A percentile compares a stretch with the other conserved stretches of the same genome.
phyloP scores from a whole-genome alignment of 495 filamentous ascomycete genomes.

The Letharia columbiana region DNA sequence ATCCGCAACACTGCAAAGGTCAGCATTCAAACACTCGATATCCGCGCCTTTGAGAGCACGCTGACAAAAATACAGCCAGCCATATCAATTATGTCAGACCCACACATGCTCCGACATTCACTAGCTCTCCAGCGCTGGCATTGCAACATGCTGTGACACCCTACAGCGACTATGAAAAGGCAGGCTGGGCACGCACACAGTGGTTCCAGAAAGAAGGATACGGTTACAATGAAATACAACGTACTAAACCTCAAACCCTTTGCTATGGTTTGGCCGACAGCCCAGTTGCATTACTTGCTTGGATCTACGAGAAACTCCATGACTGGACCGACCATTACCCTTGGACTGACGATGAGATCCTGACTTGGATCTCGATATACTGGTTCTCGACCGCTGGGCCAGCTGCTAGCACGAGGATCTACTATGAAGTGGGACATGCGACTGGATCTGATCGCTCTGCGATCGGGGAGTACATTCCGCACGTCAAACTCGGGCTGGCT shows the following conservation, averaged over 20 bases:
- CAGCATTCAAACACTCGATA: neutral
- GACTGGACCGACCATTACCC: slow-evolving; percentile 58
- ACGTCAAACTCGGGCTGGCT: slow-evolving; percentile 47
- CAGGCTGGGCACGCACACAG: slow-evolving; percentile 37
- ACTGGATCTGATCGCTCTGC: slow-evolving; percentile 7
- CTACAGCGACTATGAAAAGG: slow-evolving; percentile 32
- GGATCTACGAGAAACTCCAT: slow-evolving; percentile 65
- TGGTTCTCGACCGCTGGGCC: slow-evolving; percentile 50
- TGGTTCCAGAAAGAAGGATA: slow-evolving; percentile 46
- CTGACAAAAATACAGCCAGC: slow-evolving; percentile 33
- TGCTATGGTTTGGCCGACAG: slow-evolving; percentile 49
- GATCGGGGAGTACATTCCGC: slow-evolving; percentile 28
- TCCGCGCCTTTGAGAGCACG: neutral
- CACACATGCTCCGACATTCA: slow-evolving; percentile 30
- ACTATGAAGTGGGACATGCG: slow-evolving; percentile 41
- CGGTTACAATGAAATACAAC: slow-evolving; percentile 51
- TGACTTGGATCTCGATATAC: slow-evolving; percentile 60
- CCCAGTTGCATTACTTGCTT: slow-evolving; percentile 53
- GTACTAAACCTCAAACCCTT: slow-evolving; percentile 59
- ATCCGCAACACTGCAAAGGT: slow-evolving; percentile 44
- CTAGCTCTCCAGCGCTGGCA: slow-evolving; percentile 36
- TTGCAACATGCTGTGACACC: slow-evolving; percentile 36
- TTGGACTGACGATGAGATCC: slow-evolving; percentile 60
- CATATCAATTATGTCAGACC: slow-evolving; percentile 54
- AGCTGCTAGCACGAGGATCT: slow-evolving; percentile 48